Conservation (phyloP, 2,329 filamentous ascomycete species). For the Fusarium annulatum region DNA sequence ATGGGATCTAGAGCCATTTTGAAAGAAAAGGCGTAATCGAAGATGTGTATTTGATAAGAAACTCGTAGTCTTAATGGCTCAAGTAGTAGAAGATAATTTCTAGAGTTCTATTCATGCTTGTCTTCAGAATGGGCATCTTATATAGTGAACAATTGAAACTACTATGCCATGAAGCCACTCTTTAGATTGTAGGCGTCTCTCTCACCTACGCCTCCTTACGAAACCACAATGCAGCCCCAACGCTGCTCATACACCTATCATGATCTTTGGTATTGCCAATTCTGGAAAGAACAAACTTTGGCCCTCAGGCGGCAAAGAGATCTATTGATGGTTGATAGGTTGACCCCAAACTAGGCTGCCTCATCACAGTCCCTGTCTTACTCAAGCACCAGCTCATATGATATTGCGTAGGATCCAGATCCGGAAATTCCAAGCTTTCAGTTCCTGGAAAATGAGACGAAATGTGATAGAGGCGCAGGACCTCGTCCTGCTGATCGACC, state of each 20-base stretch:
- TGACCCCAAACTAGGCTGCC: background rate
- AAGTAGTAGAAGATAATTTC: background rate
- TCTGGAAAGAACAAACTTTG: background rate
- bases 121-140: background rate
- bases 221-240: background rate
- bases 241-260: background rate
- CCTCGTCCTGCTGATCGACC: background rate
- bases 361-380: background rate
- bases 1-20: constrained; percentile 2
- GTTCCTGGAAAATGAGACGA: background rate
- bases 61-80: background rate
- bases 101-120: background rate
- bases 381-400: background rate
- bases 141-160: background rate
- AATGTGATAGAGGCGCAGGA: background rate
- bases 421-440: background rate
- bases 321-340: background rate
- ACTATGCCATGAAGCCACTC: background rate
- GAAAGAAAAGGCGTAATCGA: background rate
- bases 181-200: no score
- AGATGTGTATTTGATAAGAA: background rate
- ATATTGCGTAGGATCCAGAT: background rate
- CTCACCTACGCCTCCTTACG: background rate
- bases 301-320: background rate
- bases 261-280: background rate